A percentile compares a stretch with the other conserved stretches of the same genome.
Conservation (phyloP, 2,329 filamentous ascomycete genomes). For the Aureobasidium sp. region DNA sequence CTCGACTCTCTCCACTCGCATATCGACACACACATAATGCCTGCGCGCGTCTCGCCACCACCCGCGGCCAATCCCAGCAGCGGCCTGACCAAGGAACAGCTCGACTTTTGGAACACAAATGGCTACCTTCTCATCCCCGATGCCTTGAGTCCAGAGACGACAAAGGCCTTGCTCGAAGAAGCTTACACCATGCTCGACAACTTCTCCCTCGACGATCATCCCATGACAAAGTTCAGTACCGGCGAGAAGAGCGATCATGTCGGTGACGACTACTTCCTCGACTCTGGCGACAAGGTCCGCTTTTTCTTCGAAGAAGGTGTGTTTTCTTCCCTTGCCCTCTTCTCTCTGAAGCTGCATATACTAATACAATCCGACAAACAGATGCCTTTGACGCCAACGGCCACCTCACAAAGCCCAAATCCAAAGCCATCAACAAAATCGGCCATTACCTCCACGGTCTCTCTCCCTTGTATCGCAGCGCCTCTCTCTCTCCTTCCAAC, state of each 20-base stretch:
- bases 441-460: slow-evolving; percentile 45
- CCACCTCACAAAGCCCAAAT: slow-evolving; percentile 67
- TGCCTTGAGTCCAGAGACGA: slow-evolving; percentile 61
- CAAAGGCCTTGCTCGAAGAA: slow-evolving; percentile 63
- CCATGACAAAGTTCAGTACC: slow-evolving; percentile 89
- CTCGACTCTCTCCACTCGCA: neutral
- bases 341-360: no score
- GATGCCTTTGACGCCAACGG: slow-evolving; percentile 69
- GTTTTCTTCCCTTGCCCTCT: neutral
- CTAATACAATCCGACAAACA: neutral
- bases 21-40: neutral
- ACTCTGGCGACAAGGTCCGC: slow-evolving; percentile 80
- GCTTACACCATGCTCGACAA: slow-evolving; percentile 65
- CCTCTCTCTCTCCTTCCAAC: slow-evolving; percentile 50
- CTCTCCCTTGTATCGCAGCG: slow-evolving; percentile 41
- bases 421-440: slow-evolving; percentile 70
- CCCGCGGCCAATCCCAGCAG: slow-evolving; percentile 20
- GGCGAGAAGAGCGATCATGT: slow-evolving; percentile 71
- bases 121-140: slow-evolving; percentile 84
- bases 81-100: slow-evolving; percentile 65
- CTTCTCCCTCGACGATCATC: slow-evolving; percentile 76
- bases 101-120: slow-evolving; percentile 67
- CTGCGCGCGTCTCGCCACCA: slow-evolving; percentile 25
- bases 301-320: slow-evolving; percentile 89
- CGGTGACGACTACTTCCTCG: slow-evolving; percentile 90